Conservation (phyloP, 805 yeast species). For the Scheffersomyces coipomensis region DNA sequence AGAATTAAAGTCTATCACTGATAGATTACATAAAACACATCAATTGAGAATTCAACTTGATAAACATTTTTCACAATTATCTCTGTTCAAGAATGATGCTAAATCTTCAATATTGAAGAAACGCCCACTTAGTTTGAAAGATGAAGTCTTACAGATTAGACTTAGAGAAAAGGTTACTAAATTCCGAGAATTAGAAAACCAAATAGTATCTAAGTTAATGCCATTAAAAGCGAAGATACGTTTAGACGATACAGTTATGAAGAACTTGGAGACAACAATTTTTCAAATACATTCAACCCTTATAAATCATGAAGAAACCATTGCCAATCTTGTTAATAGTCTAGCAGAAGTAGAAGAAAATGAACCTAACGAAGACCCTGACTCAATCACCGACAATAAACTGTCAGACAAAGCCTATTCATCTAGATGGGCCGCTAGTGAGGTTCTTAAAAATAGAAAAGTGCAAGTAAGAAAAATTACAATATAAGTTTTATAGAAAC, state of each 20-base stretch:
- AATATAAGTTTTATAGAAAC: too few relatives aligned
- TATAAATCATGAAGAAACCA: background rate
- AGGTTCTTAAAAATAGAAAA: too few relatives aligned
- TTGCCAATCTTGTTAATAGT: too few relatives aligned
- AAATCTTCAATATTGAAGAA: conserved; percentile 9
- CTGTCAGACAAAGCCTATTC: too few relatives aligned
- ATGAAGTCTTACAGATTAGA: conserved; percentile 19
- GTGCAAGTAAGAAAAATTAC: too few relatives aligned
- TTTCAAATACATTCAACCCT: conserved; percentile 21
- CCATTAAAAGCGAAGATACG: conserved; percentile 29
- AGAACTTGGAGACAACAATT: conserved; percentile 26
- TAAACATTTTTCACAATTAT: conserved; percentile 24
- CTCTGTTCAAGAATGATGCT: conserved; percentile 10
- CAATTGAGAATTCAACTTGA: conserved; percentile 19
- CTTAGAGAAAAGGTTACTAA: conserved; percentile 25
- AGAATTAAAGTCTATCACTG: background rate
- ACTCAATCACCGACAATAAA: too few relatives aligned
- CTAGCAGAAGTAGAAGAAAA: too few relatives aligned
- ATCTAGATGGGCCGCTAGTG: too few relatives aligned
- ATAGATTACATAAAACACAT: conserved; percentile 12
- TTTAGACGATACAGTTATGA: conserved; percentile 14
- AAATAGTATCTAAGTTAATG: conserved; percentile 23
- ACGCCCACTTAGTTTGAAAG: conserved; percentile 30
- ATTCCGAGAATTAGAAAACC: conserved; percentile 20
- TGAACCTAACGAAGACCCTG: too few relatives aligned